These are phyloP conservation scores for Leucoagaricus sp. DNA, from an alignment of 1,284 basidiomycete species.

Conservation along the genomic window DNA sequence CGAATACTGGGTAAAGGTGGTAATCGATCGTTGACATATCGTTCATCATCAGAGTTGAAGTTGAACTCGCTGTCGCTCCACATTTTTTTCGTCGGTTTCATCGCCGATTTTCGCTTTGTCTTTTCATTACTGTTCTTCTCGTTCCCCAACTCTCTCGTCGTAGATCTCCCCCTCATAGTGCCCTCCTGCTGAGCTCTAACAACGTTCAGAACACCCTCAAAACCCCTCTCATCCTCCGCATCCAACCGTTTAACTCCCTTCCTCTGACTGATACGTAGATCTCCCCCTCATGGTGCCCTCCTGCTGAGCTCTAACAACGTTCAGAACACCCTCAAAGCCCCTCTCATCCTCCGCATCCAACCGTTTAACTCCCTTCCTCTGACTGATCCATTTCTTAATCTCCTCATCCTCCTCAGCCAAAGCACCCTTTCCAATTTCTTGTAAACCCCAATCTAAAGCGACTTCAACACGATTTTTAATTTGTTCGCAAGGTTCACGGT, in stretches of 20 bases:
- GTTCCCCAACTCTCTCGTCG: too few species aligned
- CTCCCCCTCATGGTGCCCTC: not conserved
- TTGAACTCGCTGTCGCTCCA: too few species aligned
- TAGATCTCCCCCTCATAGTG: not conserved
- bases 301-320: not conserved
- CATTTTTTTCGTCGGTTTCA: too few species aligned
- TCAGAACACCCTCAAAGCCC: not conserved
- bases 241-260: not conserved
- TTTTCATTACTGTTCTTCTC: too few species aligned
- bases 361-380: not conserved
- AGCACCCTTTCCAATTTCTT: slow-evolving; percentile 22
- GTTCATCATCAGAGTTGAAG: too few species aligned
- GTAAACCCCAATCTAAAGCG: slow-evolving; percentile 68
- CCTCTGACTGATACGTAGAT: not conserved
- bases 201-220: not conserved
- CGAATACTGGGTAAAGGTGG: too few species aligned
- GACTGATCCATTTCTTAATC: slow-evolving; percentile 30
- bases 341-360: not conserved
- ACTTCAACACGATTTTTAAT: slow-evolving; percentile 71
- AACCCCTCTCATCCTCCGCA: not conserved
- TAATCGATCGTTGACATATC: too few species aligned
- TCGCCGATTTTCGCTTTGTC: too few species aligned
- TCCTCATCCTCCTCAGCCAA: too few species aligned
- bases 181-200: not conserved
- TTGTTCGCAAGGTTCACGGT: slow-evolving; percentile 49